Percentiles rank a stretch among this genome's conserved stretches.
Evolutionary conservation across 2,329 filamentous ascomycete genomes (phyloP).

Genomic region (Fusarium dlaminii): DNA sequence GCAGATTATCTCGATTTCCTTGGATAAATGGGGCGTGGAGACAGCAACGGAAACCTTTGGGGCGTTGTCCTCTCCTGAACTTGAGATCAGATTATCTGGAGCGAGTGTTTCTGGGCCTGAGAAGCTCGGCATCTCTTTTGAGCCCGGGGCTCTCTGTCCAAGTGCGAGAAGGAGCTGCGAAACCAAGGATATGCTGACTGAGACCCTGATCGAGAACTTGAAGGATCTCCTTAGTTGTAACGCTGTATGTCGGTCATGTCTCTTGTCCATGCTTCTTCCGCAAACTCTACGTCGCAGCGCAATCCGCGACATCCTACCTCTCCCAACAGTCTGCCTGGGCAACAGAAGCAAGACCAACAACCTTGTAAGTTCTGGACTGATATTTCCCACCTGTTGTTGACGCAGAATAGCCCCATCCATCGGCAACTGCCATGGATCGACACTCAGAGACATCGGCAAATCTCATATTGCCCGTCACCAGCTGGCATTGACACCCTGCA

Average conservation of each 20-base stretch:
- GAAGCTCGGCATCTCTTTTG: background rate
- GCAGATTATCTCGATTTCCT: accelerated
- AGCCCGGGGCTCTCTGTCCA: accelerated
- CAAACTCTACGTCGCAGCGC: background rate
- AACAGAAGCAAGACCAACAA: background rate
- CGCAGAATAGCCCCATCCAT: too few relatives aligned
- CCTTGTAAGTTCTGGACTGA: accelerated
- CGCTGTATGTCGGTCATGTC: accelerated
- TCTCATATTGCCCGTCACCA: accelerated
- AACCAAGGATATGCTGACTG: background rate
- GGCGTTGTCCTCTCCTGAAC: background rate
- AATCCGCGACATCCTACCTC: accelerated
- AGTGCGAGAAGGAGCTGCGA: background rate
- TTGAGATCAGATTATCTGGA: background rate
- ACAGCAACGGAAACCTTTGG: accelerated
- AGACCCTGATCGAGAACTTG: background rate
- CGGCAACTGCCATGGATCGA: background rate
- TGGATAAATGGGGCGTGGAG: accelerated
- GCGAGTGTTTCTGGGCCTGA: accelerated
- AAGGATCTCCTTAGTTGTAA: accelerated
- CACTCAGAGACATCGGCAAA: background rate
- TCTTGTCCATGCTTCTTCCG: background rate
- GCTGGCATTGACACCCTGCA: accelerated
- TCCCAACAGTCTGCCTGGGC: accelerated
- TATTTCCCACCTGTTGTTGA: accelerated